Base-by-base conservation (phyloP, 257 asterid genomes). In the Parsonsia alboflavescens region DNA sequence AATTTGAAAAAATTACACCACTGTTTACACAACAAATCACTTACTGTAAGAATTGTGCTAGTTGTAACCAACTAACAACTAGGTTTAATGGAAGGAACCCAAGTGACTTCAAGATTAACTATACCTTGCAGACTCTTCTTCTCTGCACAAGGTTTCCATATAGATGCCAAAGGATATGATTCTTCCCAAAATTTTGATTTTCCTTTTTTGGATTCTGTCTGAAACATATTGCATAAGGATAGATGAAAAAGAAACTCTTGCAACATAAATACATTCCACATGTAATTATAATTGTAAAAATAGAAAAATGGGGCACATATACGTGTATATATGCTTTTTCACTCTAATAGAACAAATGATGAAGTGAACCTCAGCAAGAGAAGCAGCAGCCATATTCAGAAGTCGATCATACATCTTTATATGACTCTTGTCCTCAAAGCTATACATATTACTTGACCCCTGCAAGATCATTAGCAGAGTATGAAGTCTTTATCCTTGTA, bases 61-160 rank as follows among this genome's bases (percentile, higher is more conserved):
- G 7, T 42, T 10, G 58, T 67, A 73, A 15, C 33, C 42, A 45
- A 26, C 21, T 52, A 64, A 57, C 53, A 48, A 56, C 24, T 33
- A 53, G 66, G 42, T 50, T 45, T 58, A 69, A n/a, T n/a, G 63
- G 59, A 73, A 63, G 22, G 46, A 71, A 42, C 54, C 45, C 2
- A 67, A 52, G 57, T 73, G 46, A 56, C 48, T 50, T 44, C 48
- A 24, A 24, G 22, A 66, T 4, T 42, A 44, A 21, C 70, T 44
- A 63, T 81, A 88, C 97, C 92, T 86, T 71, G 82, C 69, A 77
- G 52, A 77, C 50, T 77, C 70, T 70, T 82, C 82, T 75, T 75
- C 81, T 86, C 83, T 54, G 99, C 91, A 81, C 99, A 90, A 21
- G 97, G 97, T 70, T 79, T 85, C 99, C 99, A 95, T 39, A 72